Percentiles rank a stretch among this genome's conserved stretches.
These are phyloP conservation scores for Gilbertella persicaria DNA, from an alignment of 371 early-diverging fungal genomes.

Conservation along the genomic window DNA sequence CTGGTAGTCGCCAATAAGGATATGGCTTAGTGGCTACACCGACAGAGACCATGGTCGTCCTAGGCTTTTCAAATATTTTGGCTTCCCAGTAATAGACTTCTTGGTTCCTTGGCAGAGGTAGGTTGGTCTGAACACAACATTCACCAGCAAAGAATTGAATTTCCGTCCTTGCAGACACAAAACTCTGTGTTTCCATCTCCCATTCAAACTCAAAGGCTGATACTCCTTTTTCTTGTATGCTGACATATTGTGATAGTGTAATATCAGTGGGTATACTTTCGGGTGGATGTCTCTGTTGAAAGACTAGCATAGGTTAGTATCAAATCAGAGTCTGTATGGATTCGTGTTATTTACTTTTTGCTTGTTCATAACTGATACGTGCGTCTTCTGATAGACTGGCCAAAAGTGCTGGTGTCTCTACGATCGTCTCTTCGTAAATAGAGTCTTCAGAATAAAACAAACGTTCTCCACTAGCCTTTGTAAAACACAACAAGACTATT, in stretches of 20 bases:
- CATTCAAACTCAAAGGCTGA: slow-evolving; percentile 84
- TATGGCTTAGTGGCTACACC: slow-evolving; percentile 75
- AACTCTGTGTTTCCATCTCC: slow-evolving; percentile 62
- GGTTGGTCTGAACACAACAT: slow-evolving; percentile 78
- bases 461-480: slow-evolving; percentile 41
- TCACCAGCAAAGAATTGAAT: slow-evolving; percentile 72
- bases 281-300: slow-evolving; percentile 61
- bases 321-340: background rate
- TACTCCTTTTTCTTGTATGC: slow-evolving; percentile 84
- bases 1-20: slow-evolving; percentile 68
- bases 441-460: slow-evolving; percentile 37
- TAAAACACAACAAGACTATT: slow-evolving; percentile 46
- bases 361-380: slow-evolving; percentile 51
- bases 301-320: slow-evolving; percentile 25
- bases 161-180: slow-evolving; percentile 77
- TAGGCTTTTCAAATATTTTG: slow-evolving; percentile 69
- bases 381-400: slow-evolving; percentile 47
- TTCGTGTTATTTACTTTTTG: slow-evolving; percentile 29
- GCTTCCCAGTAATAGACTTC: slow-evolving; percentile 79
- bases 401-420: slow-evolving; percentile 44
- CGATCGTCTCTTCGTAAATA: slow-evolving; percentile 27
- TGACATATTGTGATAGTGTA: slow-evolving; percentile 63
- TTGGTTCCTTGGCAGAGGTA: slow-evolving; percentile 79
- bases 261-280: slow-evolving; percentile 69
- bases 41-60: slow-evolving; percentile 57